Evolutionary conservation across 2,329 filamentous ascomycete species (phyloP).

Genomic region (Aspergillus glaucus): DNA sequence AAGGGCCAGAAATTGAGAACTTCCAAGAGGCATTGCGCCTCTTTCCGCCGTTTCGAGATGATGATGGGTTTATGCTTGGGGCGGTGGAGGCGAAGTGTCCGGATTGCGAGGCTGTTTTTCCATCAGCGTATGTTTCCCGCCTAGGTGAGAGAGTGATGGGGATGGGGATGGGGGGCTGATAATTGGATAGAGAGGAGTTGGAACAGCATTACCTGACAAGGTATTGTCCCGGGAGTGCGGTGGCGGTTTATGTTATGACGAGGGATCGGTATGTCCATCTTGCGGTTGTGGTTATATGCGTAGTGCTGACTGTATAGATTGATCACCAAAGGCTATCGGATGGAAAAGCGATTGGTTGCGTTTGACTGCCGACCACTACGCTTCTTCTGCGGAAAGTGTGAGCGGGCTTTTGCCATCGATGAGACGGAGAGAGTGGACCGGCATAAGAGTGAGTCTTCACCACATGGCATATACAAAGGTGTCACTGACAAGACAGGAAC

Average conservation of each 20-base stretch:
- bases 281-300: neutral
- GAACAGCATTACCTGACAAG: constrained; percentile 23
- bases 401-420: constrained; percentile 17
- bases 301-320: constrained; percentile 12
- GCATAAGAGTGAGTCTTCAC: constrained; percentile 14
- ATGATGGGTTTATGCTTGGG: constrained; percentile 15
- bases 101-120: constrained; percentile 26
- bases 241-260: constrained; percentile 26
- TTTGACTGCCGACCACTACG: constrained; percentile 20
- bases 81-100: constrained; percentile 18
- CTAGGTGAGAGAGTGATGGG: neutral
- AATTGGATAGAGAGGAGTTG: constrained; percentile 15
- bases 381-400: constrained; percentile 22
- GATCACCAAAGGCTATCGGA: constrained; percentile 26
- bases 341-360: constrained; percentile 23
- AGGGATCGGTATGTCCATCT: constrained; percentile 20
- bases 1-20: constrained; percentile 14
- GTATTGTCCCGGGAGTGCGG: constrained; percentile 22
- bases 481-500: constrained; percentile 8
- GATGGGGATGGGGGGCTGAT: neutral
- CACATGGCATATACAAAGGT: neutral
- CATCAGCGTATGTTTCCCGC: constrained; percentile 16
- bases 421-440: constrained; percentile 13
- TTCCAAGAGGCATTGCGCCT: constrained; percentile 22
- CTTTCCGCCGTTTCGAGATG: constrained; percentile 21